phyloP scores from a whole-genome alignment of 2,329 filamentous ascomycete genomes.

The Trichoderma endophyticum region DNA sequence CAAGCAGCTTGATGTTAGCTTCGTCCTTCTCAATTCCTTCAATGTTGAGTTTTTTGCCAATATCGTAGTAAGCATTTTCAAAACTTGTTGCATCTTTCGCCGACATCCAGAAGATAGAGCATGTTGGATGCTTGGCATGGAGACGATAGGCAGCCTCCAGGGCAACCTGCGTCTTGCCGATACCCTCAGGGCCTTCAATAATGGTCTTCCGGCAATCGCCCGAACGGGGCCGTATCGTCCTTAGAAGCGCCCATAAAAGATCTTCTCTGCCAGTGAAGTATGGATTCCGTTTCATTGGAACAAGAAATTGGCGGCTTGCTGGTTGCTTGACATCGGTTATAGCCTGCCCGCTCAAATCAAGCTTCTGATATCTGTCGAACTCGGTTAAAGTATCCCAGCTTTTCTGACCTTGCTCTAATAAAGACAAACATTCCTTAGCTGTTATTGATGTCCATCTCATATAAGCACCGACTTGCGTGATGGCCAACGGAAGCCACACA shows the following conservation, averaged over 20 bases:
- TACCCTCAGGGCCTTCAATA: background rate
- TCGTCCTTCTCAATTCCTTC: background rate
- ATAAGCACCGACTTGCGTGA: too few relatives aligned
- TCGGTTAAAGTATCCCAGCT: too few relatives aligned
- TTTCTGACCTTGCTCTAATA: too few relatives aligned
- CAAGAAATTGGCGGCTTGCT: too few relatives aligned
- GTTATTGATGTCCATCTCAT: too few relatives aligned
- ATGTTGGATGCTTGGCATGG: background rate
- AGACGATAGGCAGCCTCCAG: background rate
- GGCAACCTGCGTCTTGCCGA: background rate
- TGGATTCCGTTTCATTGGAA: background rate
- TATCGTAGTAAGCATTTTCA: background rate
- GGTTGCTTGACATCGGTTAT: too few relatives aligned
- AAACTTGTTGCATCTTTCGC: background rate
- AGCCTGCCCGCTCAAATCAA: too few relatives aligned
- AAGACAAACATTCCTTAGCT: too few relatives aligned
- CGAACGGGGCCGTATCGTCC: background rate
- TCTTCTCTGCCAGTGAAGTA: background rate
- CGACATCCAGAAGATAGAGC: background rate
- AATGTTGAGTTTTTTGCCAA: background rate
- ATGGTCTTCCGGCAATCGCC: background rate
- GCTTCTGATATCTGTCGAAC: too few relatives aligned
- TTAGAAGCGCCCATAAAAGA: background rate
- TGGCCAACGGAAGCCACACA: too few relatives aligned
- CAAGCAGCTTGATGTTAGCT: background rate